phyloP scores from a whole-genome alignment of 1,139 yeast species.

The Taphrina deformans region DNA sequence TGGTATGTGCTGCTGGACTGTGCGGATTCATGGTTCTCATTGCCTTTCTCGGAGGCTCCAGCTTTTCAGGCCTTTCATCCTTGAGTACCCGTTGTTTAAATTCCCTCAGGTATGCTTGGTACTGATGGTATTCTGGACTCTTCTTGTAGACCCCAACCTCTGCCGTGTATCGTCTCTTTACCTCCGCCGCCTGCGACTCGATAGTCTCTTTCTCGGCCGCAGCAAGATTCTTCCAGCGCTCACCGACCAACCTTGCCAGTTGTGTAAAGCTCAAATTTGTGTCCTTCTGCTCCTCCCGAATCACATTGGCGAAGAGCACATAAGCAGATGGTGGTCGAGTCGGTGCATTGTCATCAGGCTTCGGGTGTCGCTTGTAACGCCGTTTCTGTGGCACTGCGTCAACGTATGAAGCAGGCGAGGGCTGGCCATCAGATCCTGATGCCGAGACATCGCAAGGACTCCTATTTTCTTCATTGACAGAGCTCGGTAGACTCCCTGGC shows the following conservation, averaged over 20 bases:
- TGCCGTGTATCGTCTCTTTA: slow-evolving; percentile 6
- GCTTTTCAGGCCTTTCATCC: slow-evolving; percentile 27
- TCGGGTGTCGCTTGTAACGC: slow-evolving; percentile 21
- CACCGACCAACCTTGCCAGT: slow-evolving; percentile 25
- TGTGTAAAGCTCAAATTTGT: slow-evolving; percentile 23
- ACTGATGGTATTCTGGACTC: slow-evolving; percentile 17
- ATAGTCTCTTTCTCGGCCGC: slow-evolving; percentile 15
- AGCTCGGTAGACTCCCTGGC: background rate
- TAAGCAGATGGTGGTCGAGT: slow-evolving; percentile 30
- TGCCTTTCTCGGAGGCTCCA: slow-evolving; percentile 18
- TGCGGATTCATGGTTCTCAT: background rate
- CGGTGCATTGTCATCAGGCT: slow-evolving; percentile 34
- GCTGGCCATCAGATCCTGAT: slow-evolving; percentile 1
- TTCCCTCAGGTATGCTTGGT: slow-evolving; percentile 32
- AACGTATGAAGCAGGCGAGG: background rate
- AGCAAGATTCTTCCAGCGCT: slow-evolving; percentile 29
- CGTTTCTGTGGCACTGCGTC: slow-evolving; percentile 5
- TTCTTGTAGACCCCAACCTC: slow-evolving; percentile 17
- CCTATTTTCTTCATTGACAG: background rate
- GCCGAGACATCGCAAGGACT: background rate
- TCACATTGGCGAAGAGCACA: slow-evolving; percentile 29
- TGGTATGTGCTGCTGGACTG: background rate
- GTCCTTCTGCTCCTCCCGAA: slow-evolving; percentile 29
- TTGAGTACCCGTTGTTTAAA: slow-evolving; percentile 27
- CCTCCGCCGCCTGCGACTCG: slow-evolving; percentile 25